These are phyloP conservation scores for Pseudogymnoascus sp. DNA, from an alignment of 2,329 filamentous ascomycete species.

Conservation along the genomic window DNA sequence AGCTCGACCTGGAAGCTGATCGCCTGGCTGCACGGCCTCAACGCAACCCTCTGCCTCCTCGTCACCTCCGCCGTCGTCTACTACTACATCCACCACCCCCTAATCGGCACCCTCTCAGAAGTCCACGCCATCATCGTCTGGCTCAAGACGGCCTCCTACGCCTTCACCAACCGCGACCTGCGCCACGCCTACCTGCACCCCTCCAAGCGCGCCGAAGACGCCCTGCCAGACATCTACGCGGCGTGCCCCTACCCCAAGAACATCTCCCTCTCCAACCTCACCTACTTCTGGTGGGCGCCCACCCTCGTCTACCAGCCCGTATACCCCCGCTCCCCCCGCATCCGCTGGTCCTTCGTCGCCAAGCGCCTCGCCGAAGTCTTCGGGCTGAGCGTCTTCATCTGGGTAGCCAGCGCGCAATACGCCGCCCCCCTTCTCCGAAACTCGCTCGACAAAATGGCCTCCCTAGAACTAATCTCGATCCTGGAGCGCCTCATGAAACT, in stretches of 20 bases:
- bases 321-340: slow-evolving; percentile 75
- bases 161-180: slow-evolving; percentile 91
- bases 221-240: slow-evolving; percentile 74
- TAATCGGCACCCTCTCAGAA: slow-evolving; percentile 86
- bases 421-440: slow-evolving; percentile 84
- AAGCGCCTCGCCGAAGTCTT: slow-evolving; percentile 76
- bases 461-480: slow-evolving; percentile 73
- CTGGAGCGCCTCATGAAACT: slow-evolving; percentile 88
- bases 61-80: slow-evolving; percentile 84
- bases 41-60: slow-evolving; percentile 72
- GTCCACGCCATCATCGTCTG: slow-evolving; percentile 91
- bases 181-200: slow-evolving; percentile 85
- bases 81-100: slow-evolving; percentile 82
- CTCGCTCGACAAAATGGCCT: slow-evolving; percentile 78
- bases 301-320: slow-evolving; percentile 95
- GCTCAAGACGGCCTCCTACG: slow-evolving; percentile 93
- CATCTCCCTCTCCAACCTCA: slow-evolving; percentile 78
- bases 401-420: slow-evolving; percentile 92
- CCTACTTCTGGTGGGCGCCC: slow-evolving; percentile 97
- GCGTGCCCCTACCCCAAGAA: slow-evolving; percentile 84
- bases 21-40: slow-evolving; percentile 72
- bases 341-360: slow-evolving; percentile 80
- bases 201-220: slow-evolving; percentile 54
- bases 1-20: slow-evolving; percentile 72
- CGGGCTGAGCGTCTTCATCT: slow-evolving; percentile 80